Percentiles rank a stretch among this genome's conserved stretches.
Evolutionary conservation across 805 yeast species (phyloP).

Genomic region (Kluyveromyces aestuarii): DNA sequence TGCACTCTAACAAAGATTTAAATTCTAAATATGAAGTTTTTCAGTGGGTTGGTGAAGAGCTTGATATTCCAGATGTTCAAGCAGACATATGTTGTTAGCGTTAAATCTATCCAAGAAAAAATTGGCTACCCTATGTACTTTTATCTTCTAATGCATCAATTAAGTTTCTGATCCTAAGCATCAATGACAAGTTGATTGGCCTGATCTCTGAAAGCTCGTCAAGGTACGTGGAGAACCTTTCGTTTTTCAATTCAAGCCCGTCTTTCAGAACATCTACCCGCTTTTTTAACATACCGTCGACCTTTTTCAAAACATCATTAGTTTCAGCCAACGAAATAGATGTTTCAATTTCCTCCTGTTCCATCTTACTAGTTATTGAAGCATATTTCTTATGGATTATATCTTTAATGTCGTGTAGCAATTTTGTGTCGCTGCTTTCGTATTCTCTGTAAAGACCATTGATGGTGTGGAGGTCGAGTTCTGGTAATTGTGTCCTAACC

Average conservation of each 20-base stretch:
- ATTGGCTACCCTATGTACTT: neutral
- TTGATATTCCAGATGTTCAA: constrained; percentile 15
- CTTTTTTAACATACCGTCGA: neutral
- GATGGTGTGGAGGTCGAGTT: neutral
- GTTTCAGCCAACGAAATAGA: neutral
- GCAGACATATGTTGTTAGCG: constrained; percentile 18
- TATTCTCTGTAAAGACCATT: neutral
- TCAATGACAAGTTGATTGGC: neutral
- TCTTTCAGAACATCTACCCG: neutral
- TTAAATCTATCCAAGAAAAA: neutral
- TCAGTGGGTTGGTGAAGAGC: constrained; percentile 48
- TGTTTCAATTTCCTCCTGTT: neutral
- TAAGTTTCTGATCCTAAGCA: neutral
- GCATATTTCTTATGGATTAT: neutral
- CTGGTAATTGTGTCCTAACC: neutral
- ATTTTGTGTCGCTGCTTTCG: neutral
- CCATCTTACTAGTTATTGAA: neutral
- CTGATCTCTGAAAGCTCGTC: neutral
- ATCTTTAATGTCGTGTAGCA: neutral
- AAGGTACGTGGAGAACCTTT: neutral
- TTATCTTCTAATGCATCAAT: neutral
- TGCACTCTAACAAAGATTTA: constrained; percentile 65
- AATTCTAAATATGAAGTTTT: constrained; percentile 87
- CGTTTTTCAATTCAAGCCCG: neutral
- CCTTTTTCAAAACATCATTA: neutral